Evolutionary conservation across 805 yeast genomes (phyloP).

Genomic region (Lachancea nothofagi): DNA sequence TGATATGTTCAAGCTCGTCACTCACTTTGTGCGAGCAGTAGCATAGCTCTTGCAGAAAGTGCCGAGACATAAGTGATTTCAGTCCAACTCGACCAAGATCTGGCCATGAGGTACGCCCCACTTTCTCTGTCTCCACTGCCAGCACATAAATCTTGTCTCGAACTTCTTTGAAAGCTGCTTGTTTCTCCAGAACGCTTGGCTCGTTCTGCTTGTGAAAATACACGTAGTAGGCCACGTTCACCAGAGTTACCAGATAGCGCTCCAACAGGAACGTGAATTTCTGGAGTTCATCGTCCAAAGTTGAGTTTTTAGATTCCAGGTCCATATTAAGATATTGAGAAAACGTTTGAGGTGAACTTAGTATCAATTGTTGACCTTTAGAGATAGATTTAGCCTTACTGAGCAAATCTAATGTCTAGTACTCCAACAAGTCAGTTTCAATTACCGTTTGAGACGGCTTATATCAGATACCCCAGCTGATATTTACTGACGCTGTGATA

Average conservation of each 20-base stretch:
- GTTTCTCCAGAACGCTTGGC: background rate
- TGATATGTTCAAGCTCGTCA: background rate
- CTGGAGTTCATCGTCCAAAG: conserved; percentile 1
- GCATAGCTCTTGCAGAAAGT: conserved; percentile 1
- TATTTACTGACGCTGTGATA: too few relatives aligned
- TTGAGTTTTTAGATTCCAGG: background rate
- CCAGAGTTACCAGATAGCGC: background rate
- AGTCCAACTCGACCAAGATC: background rate
- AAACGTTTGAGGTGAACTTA: background rate
- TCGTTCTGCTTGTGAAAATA: conserved; percentile 2
- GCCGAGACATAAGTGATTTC: conserved; percentile 1
- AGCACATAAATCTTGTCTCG: background rate
- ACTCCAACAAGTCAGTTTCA: too few relatives aligned
- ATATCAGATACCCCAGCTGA: too few relatives aligned
- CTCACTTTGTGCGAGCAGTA: conserved; percentile 1
- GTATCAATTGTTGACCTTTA: too few relatives aligned
- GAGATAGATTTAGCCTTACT: too few relatives aligned
- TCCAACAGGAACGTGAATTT: background rate
- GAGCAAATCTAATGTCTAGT: too few relatives aligned
- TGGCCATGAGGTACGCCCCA: background rate
- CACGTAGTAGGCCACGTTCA: conserved; percentile 1
- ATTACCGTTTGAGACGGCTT: too few relatives aligned
- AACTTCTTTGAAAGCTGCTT: background rate
- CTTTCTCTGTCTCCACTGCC: background rate
- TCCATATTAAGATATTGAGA: too few relatives aligned